Evolutionary conservation across 75 land plant genomes (phyloP).

Genomic region (Isoetes taiwanensis): DNA sequence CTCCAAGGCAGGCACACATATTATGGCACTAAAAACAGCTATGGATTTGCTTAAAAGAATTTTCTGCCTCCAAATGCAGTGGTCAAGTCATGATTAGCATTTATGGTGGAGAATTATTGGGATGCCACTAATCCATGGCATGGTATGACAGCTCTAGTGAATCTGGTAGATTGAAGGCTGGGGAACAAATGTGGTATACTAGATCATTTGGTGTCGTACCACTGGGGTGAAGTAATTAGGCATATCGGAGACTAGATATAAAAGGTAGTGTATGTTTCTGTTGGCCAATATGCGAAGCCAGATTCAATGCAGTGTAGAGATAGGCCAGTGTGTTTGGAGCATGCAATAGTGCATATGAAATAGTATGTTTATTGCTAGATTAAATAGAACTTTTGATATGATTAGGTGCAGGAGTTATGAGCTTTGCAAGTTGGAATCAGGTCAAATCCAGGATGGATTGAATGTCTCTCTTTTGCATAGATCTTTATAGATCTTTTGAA

Average conservation of each 20-base stretch:
- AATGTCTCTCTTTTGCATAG: conserved; percentile 34
- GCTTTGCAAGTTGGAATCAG: conserved; percentile 11
- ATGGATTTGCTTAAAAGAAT: conserved; percentile 50
- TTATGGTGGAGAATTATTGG: conserved; percentile 60
- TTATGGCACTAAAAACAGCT: conserved; percentile 54
- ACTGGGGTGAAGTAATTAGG: conserved; percentile 20
- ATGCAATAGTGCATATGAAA: conserved; percentile 16
- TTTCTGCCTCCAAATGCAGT: conserved; percentile 27
- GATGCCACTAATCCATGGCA: conserved; percentile 74
- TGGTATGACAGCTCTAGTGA: conserved; percentile 34
- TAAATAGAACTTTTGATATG: conserved; percentile 22
- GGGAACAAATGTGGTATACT: conserved; percentile 24
- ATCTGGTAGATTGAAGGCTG: conserved; percentile 47
- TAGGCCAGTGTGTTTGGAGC: conserved; percentile 21
- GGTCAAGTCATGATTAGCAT: conserved; percentile 39
- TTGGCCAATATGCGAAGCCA: conserved; percentile 7
- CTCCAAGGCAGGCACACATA: conserved; percentile 33
- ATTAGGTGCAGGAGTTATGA: conserved; percentile 24
- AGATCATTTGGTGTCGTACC: conserved; percentile 38
- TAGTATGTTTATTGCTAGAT: conserved; percentile 6
- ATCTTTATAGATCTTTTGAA: conserved; percentile 16
- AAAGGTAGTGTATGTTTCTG: conserved; percentile 18
- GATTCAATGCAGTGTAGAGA: conserved; percentile 2
- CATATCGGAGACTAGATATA: conserved; percentile 20
- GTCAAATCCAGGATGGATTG: not conserved